Conservation (phyloP, 179 eudicot genomes). For the Silene noctiflora region DNA sequence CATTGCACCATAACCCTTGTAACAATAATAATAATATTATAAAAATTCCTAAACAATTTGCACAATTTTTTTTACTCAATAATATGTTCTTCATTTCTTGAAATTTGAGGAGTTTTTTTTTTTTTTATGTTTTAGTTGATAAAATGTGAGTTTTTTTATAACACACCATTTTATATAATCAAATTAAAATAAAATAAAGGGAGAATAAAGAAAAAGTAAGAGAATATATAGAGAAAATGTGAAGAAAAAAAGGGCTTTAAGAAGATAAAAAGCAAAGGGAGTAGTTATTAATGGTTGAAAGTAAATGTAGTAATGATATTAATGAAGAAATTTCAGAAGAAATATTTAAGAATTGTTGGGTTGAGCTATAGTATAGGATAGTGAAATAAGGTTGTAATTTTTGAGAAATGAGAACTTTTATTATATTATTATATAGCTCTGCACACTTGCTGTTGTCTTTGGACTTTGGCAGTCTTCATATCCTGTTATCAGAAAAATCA, state of each 20-base stretch:
- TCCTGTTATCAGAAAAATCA: constrained; percentile 13
- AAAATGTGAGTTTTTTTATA: neutral
- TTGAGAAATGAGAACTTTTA: constrained; percentile 9
- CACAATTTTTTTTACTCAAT: too few relatives aligned
- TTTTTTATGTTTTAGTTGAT: neutral
- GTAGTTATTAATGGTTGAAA: neutral
- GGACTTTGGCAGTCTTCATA: constrained; percentile 30
- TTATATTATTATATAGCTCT: neutral
- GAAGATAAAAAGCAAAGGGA: too few relatives aligned
- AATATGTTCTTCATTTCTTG: constrained; percentile 29
- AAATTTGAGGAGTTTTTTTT: neutral
- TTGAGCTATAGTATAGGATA: constrained; percentile 31
- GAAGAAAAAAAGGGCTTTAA: too few relatives aligned
- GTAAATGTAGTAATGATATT: constrained; percentile 17
- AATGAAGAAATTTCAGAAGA: constrained; percentile 23
- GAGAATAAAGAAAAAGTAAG: neutral
- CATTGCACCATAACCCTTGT: constrained; percentile 36
- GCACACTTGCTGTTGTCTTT: constrained; percentile 24
- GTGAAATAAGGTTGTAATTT: constrained; percentile 22
- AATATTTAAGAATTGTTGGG: constrained; percentile 26
- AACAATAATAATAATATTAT: constrained; percentile 3
- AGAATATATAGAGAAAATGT: neutral
- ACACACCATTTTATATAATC: neutral
- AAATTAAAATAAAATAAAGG: neutral
- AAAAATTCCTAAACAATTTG: neutral